Conservation (phyloP, 1,139 yeast genomes). For the Candida buenavistaensis region DNA sequence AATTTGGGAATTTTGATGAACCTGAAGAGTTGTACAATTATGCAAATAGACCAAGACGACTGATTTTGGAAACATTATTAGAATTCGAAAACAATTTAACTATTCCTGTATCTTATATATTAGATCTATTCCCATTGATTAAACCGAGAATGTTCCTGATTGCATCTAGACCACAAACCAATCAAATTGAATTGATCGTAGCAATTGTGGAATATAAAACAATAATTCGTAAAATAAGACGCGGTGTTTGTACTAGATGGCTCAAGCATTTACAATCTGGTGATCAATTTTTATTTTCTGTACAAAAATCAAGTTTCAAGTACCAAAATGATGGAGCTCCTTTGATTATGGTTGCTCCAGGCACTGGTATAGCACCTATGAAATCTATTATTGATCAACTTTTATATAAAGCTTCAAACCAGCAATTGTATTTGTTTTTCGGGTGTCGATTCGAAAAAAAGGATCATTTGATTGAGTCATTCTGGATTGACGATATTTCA, state of each 20-base stretch:
- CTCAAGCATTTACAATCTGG: slow-evolving; percentile 49
- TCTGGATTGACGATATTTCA: slow-evolving; percentile 41
- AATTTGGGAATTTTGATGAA: slow-evolving; percentile 72
- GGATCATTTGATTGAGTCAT: slow-evolving; percentile 65
- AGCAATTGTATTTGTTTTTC: slow-evolving; percentile 55
- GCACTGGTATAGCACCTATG: slow-evolving; percentile 93
- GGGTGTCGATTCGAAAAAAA: slow-evolving; percentile 72
- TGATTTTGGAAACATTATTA: slow-evolving; percentile 75
- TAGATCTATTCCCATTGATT: slow-evolving; percentile 76
- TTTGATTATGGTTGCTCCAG: slow-evolving; percentile 76
- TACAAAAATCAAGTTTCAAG: slow-evolving; percentile 52
- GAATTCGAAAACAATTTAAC: slow-evolving; percentile 72
- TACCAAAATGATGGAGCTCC: slow-evolving; percentile 48
- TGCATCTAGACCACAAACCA: slow-evolving; percentile 55
- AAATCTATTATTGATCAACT: slow-evolving; percentile 55
- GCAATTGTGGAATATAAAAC: slow-evolving; percentile 90
- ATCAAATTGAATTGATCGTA: slow-evolving; percentile 60
- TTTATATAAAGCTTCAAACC: slow-evolving; percentile 15
- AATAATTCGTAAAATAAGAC: slow-evolving; percentile 68
- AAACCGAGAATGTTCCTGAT: slow-evolving; percentile 84
- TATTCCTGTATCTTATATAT: slow-evolving; percentile 71
- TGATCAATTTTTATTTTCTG: slow-evolving; percentile 54
- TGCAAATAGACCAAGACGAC: slow-evolving; percentile 88
- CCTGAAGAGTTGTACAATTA: slow-evolving; percentile 83
- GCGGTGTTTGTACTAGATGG: slow-evolving; percentile 86